phyloP scores from a whole-genome alignment of 371 early-diverging fungal genomes.

The Mucor indicus region DNA sequence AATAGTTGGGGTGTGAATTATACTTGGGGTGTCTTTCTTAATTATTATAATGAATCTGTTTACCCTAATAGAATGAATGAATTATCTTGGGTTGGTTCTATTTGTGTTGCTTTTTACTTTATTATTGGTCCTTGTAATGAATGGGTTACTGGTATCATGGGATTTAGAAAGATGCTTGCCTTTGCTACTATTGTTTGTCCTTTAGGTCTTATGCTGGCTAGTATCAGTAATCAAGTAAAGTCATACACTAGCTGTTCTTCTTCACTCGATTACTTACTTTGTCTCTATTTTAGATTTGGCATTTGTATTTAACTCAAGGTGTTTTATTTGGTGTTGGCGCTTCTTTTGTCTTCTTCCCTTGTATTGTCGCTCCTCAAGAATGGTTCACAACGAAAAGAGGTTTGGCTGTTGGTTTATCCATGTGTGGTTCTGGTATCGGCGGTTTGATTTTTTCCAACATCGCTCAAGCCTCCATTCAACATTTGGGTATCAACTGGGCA shows the following conservation, averaged over 20 bases:
- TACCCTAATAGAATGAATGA: conserved; percentile 27
- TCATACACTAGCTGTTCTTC: neutral
- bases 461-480: conserved; percentile 44
- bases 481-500: conserved; percentile 60
- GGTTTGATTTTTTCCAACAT: conserved; percentile 59
- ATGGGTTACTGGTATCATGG: conserved; percentile 47
- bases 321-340: conserved; percentile 67
- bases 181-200: conserved; percentile 49
- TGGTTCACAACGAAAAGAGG: conserved; percentile 70
- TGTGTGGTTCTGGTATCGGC: conserved; percentile 66
- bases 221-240: conserved; percentile 43
- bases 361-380: conserved; percentile 62
- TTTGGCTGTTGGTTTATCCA: conserved; percentile 68
- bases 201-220: conserved; percentile 59
- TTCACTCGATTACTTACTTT: neutral
- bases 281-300: conserved; percentile 45
- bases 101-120: conserved; percentile 35
- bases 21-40: conserved; percentile 38
- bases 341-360: conserved; percentile 66
- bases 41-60: conserved; percentile 25
- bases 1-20: conserved; percentile 38
- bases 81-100: conserved; percentile 43
- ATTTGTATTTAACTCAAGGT: conserved; percentile 68
- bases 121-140: conserved; percentile 44
- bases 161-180: conserved; percentile 50